Percentiles rank a stretch among this genome's conserved stretches.
phyloP scores from a whole-genome alignment of 2,329 filamentous ascomycete species.

The Leptographium wingfieldii region DNA sequence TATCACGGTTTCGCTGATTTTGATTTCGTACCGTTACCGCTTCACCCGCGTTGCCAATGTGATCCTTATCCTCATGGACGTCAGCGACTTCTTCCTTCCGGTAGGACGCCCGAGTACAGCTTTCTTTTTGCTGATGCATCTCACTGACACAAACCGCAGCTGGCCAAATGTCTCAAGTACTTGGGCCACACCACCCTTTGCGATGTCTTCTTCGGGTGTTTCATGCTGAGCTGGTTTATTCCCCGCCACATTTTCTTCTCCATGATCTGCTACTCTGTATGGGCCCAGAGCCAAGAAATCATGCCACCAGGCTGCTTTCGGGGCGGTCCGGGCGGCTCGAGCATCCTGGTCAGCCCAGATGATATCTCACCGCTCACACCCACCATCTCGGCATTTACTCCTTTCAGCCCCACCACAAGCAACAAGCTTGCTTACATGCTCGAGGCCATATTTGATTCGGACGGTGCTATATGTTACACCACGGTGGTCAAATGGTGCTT shows the following conservation, averaged over 20 bases:
- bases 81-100: constrained; percentile 78
- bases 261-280: constrained; percentile 72
- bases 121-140: neutral
- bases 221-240: constrained; percentile 75
- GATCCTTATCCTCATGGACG: constrained; percentile 84
- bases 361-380: constrained; percentile 4
- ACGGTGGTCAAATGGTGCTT: constrained; percentile 63
- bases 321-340: constrained; percentile 35
- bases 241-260: constrained; percentile 73
- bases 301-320: constrained; percentile 62
- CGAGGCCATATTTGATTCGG: constrained; percentile 59
- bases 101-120: constrained; percentile 34
- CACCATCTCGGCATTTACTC: constrained; percentile 2
- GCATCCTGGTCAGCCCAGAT: constrained; percentile 1
- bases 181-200: constrained; percentile 62
- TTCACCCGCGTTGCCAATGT: constrained; percentile 79
- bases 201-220: constrained; percentile 72
- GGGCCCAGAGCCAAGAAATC: constrained; percentile 46
- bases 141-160: constrained; percentile 29
- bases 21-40: constrained; percentile 73
- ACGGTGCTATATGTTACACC: constrained; percentile 71
- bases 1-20: constrained; percentile 72
- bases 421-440: constrained; percentile 50
- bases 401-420: neutral
- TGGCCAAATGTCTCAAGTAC: constrained; percentile 91